phyloP scores from a whole-genome alignment of 768 basidiomycete species.

The Agrocybe pediades region DNA sequence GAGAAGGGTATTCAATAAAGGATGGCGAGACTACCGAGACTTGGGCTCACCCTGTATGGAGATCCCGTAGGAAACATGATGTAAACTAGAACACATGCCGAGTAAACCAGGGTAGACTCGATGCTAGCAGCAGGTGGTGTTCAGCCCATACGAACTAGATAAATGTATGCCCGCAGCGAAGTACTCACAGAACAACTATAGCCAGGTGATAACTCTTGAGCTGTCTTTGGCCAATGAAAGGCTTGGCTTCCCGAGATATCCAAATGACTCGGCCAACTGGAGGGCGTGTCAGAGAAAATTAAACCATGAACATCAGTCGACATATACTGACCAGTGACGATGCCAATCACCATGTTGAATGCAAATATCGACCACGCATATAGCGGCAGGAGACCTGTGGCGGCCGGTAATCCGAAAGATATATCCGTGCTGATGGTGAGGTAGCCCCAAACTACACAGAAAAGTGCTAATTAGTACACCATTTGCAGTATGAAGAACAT shows the following conservation, averaged over 20 bases:
- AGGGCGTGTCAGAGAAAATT: not conserved
- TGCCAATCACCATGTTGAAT: slow-evolving; percentile 25
- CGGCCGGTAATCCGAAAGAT: not conserved
- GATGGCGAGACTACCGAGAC: too few species aligned
- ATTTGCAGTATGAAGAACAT: not conserved
- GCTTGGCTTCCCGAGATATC: slow-evolving; percentile 6
- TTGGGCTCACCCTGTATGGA: not conserved
- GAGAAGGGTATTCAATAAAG: too few species aligned
- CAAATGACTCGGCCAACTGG: slow-evolving; percentile 14
- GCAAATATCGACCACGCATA: slow-evolving; percentile 29
- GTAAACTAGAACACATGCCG: not conserved
- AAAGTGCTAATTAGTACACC: too few species aligned
- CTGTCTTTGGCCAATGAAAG: slow-evolving; percentile 4
- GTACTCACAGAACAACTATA: slow-evolving; percentile 8
- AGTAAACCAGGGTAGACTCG: not conserved
- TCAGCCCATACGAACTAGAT: not conserved
- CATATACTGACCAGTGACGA: slow-evolving; percentile 21
- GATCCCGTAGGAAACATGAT: not conserved
- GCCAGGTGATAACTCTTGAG: slow-evolving; percentile 2
- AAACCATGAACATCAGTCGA: not conserved
- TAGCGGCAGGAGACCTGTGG: not conserved
- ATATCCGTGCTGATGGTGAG: not conserved
- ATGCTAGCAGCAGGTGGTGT: not conserved
- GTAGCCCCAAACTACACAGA: slow-evolving; percentile 17
- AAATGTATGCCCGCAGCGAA: not conserved